These are phyloP conservation scores for Botrytis squamosa DNA, from an alignment of 2,329 filamentous ascomycete species.

Conservation along the genomic window DNA sequence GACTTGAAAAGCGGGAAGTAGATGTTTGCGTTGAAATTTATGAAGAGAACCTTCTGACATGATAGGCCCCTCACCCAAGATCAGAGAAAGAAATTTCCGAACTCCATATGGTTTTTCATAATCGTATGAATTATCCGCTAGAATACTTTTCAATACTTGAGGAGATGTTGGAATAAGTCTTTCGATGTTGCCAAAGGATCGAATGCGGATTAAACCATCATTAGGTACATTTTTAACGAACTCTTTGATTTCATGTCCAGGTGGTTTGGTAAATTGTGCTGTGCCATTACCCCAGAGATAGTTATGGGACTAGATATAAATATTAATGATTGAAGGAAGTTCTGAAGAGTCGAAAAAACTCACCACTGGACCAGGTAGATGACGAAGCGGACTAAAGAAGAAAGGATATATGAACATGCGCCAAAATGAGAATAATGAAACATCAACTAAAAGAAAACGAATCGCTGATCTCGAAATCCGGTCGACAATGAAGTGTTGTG, in stretches of 20 bases:
- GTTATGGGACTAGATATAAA: constrained; percentile 4
- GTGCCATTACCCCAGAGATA: constrained; percentile 9
- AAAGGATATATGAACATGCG: constrained; percentile 22
- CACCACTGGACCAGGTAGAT: constrained; percentile 23
- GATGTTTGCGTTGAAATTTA: constrained; percentile 70
- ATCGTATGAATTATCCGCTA: constrained; percentile 66
- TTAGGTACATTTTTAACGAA: constrained; percentile 58
- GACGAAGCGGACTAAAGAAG: constrained; percentile 26
- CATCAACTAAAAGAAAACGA: constrained; percentile 9
- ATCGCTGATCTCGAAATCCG: constrained; percentile 13
- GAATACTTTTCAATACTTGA: constrained; percentile 64
- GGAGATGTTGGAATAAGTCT: constrained; percentile 57
- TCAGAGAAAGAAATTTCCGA: constrained; percentile 54
- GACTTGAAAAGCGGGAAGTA: constrained; percentile 78
- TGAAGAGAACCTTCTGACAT: constrained; percentile 80
- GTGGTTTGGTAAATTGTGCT: constrained; percentile 7
- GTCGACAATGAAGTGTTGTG: constrained; percentile 7
- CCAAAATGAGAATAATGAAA: constrained; percentile 9
- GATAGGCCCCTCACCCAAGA: constrained; percentile 70
- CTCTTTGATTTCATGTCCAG: constrained; percentile 24
- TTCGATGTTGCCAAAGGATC: constrained; percentile 58
- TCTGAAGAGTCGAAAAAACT: background rate
- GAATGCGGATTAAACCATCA: constrained; percentile 66
- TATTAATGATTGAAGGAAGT: background rate
- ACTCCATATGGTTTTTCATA: constrained; percentile 61